A percentile compares a stretch with the other conserved stretches of the same genome.
These are phyloP conservation scores for Colletotrichum simmondsii DNA, from an alignment of 2,329 filamentous ascomycete genomes.

Conservation along the genomic window DNA sequence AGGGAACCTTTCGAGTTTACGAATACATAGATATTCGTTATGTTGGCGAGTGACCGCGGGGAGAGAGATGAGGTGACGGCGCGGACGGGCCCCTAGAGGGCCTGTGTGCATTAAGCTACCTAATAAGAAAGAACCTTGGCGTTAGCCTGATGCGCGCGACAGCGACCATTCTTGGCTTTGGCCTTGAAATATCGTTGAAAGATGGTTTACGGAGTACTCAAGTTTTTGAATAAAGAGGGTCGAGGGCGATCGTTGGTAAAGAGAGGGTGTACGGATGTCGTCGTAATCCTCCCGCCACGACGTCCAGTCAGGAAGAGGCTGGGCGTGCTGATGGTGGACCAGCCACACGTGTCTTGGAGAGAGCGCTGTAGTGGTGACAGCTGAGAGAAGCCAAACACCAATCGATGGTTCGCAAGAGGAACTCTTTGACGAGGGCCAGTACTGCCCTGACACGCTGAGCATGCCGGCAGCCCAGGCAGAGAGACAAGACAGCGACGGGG, in stretches of 20 bases:
- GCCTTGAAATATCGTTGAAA: neutral
- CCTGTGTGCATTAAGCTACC: neutral
- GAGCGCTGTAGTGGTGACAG: neutral
- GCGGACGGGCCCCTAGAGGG: neutral
- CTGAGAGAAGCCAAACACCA: neutral
- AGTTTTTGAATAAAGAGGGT: neutral
- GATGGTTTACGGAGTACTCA: neutral
- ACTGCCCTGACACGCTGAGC: neutral
- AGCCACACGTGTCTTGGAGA: neutral
- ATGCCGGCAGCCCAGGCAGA: neutral
- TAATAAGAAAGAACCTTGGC: neutral
- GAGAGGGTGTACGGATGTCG: constrained; percentile 14
- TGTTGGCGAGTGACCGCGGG: neutral
- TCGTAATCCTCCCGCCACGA: constrained; percentile 22
- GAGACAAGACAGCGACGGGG: neutral
- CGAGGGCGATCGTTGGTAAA: neutral
- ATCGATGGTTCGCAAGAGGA: neutral
- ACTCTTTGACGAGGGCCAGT: constrained; percentile 3
- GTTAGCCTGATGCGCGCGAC: neutral
- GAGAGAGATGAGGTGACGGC: constrained; percentile 7
- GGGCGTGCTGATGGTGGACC: constrained; percentile 1
- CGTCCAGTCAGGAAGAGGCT: constrained; percentile 14
- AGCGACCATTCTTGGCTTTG: constrained; percentile 3
- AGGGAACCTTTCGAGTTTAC: constrained; percentile 1
- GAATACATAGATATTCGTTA: neutral